Base-by-base conservation (phyloP, 176 grass and related monocot species). In the Puya raimondii region DNA sequence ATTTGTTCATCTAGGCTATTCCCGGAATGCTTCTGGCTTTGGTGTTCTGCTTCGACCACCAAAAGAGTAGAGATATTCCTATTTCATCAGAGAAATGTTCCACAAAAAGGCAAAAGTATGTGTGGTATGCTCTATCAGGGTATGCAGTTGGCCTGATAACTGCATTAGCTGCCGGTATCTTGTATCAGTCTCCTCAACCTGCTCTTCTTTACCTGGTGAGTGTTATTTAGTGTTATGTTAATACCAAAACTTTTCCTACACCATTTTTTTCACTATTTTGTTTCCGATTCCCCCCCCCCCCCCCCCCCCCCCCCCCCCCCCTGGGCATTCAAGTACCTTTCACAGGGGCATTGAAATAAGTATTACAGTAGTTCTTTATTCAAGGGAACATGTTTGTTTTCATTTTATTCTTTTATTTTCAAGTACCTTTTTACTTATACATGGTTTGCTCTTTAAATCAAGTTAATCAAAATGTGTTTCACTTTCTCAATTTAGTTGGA, bases 161-260 rank as follows among this genome's bases (percentile, higher is more conserved):
- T 71, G 90, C 94, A 26, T 82, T 99, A 54, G 80, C 94, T 74
- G 89, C 94, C 70, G 94, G 94, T 49, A 91, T 91, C 69, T 72
- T 99, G 73, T 91, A 84, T 65, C 90, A 99, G 63, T 93, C 87
- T 76, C 87, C 94, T 73, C 94, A 93, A 71, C 94, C 94, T 75
- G 94, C 94, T 72, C 81, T 99, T 75, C 94, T 99, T 54, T 99
- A 99, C 73, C 76, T 99, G 87, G 94, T 99, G 86, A 57, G 70
- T 72, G 73, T 80, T 67, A 25, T 33, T 17, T 58, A 23, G 15
- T 77, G 66, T n/a, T 50, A 72, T 61, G 14, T 11, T 63, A 23
- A 69, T 48, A 48, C 42, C 13, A 48, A 7, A 49, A 11, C 50
- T 15, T 1, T 69, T 49, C 80, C 52, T 1, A 65, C 47, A 9